Evolutionary conservation across 2,329 filamentous ascomycete species (phyloP).

Genomic region (Penicillium paneum): DNA sequence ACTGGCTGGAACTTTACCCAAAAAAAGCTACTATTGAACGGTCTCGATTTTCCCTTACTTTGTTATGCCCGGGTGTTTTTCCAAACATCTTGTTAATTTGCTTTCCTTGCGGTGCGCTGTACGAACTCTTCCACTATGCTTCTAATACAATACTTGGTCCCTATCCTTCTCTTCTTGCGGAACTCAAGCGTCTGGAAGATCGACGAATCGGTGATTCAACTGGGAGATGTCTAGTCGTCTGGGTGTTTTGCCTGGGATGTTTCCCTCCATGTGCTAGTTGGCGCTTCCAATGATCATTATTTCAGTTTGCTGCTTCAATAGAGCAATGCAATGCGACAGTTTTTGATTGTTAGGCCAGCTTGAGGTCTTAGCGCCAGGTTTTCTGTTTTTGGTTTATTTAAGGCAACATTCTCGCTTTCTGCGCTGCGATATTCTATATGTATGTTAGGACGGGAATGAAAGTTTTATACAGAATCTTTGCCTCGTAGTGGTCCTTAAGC

Average conservation of each 20-base stretch:
- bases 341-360: not conserved
- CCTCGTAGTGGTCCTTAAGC: not conserved
- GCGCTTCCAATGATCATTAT: not conserved
- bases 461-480: not conserved
- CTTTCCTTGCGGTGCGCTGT: constrained; percentile 19
- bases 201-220: constrained; percentile 1
- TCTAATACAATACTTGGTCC: constrained; percentile 21
- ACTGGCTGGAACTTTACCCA: constrained; percentile 29
- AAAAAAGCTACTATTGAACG: constrained; percentile 22
- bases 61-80: constrained; percentile 11
- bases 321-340: not conserved
- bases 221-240: not conserved
- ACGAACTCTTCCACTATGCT: constrained; percentile 22
- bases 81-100: constrained; percentile 18
- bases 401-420: not conserved
- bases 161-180: constrained; percentile 6
- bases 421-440: not conserved
- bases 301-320: not conserved
- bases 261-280: not conserved
- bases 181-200: constrained; percentile 8
- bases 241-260: not conserved
- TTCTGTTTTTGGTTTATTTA: not conserved
- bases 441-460: not conserved
- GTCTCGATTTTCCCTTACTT: constrained; percentile 16
- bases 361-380: not conserved